These are phyloP conservation scores for Chrysochromulina parva DNA, from an alignment of 78 protist genomes.

Conservation along the genomic window DNA sequence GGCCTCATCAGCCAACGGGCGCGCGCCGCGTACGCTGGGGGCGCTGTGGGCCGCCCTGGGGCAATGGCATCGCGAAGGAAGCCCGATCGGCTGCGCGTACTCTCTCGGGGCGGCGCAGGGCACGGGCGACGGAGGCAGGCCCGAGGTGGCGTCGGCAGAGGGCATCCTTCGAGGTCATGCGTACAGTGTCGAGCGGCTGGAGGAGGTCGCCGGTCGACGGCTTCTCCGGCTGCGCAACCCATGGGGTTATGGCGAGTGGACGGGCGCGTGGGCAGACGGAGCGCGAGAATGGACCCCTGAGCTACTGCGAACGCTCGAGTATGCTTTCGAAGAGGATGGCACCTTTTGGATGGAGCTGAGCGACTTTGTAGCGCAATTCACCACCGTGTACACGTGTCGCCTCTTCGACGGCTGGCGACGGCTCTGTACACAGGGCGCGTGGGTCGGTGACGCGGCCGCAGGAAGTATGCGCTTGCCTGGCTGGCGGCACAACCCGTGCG, in stretches of 20 bases:
- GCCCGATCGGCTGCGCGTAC: background rate
- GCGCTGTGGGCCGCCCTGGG: background rate
- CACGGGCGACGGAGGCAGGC: no score
- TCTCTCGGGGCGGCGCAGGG: background rate
- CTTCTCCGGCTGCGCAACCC: constrained; percentile 22
- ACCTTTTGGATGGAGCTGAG: background rate
- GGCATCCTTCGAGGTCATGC: background rate
- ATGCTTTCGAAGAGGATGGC: background rate
- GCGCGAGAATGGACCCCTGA: background rate
- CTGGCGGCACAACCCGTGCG: background rate
- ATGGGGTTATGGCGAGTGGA: background rate
- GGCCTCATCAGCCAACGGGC: no score
- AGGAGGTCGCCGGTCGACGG: background rate
- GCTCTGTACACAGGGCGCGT: background rate
- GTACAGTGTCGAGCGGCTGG: background rate
- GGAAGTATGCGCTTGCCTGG: background rate
- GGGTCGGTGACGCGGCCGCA: background rate
- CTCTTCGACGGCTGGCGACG: background rate
- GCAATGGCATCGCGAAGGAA: background rate
- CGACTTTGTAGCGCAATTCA: background rate
- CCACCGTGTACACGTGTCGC: background rate
- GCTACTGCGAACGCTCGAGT: background rate
- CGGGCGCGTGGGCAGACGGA: background rate
- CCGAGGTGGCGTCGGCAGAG: background rate
- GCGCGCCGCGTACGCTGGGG: no score